phyloP scores from a whole-genome alignment of 2,329 filamentous ascomycete species.

The Colletotrichum truncatum region DNA sequence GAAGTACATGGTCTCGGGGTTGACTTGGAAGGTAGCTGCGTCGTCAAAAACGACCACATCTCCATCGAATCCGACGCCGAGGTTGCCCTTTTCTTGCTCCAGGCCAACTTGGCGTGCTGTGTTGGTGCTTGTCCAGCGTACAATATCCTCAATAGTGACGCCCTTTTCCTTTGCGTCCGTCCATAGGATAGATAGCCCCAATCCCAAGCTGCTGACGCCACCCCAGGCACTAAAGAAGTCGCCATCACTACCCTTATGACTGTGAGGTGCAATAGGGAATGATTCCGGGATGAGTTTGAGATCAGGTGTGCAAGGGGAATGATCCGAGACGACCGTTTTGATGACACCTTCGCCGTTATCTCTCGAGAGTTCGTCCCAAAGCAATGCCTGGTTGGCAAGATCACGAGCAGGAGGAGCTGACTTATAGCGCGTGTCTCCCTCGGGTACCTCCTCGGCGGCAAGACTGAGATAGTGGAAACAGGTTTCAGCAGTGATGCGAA shows the following conservation, averaged over 20 bases:
- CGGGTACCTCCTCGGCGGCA: conserved; percentile 80
- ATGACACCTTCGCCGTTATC: conserved; percentile 81
- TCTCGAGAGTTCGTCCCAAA: conserved; percentile 84
- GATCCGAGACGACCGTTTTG: conserved; percentile 90
- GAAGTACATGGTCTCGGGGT: conserved; percentile 86
- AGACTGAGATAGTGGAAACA: conserved; percentile 95
- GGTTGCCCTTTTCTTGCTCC: conserved; percentile 80
- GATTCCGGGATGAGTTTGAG: conserved; percentile 85
- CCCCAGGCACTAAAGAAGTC: conserved; percentile 98
- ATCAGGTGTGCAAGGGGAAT: conserved; percentile 95
- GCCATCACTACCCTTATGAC: conserved; percentile 45
- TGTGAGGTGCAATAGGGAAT: conserved; percentile 52
- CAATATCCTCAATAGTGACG: conserved; percentile 76
- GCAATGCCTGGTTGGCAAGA: conserved; percentile 80
- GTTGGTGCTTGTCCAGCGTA: conserved; percentile 84
- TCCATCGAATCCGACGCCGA: conserved; percentile 84
- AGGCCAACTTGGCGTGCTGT: conserved; percentile 91
- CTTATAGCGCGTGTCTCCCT: conserved; percentile 83
- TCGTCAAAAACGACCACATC: conserved; percentile 95
- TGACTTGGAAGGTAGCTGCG: conserved; percentile 77
- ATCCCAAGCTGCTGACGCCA: conserved; percentile 93
- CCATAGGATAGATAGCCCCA: conserved; percentile 91
- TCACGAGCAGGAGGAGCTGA: conserved; percentile 67
- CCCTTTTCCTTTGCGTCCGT: conserved; percentile 74
- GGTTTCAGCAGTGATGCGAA: conserved; percentile 92